These are phyloP conservation scores for Cochlearia excelsa DNA, from an alignment of 345 rosid genomes.

Conservation along the genomic window DNA sequence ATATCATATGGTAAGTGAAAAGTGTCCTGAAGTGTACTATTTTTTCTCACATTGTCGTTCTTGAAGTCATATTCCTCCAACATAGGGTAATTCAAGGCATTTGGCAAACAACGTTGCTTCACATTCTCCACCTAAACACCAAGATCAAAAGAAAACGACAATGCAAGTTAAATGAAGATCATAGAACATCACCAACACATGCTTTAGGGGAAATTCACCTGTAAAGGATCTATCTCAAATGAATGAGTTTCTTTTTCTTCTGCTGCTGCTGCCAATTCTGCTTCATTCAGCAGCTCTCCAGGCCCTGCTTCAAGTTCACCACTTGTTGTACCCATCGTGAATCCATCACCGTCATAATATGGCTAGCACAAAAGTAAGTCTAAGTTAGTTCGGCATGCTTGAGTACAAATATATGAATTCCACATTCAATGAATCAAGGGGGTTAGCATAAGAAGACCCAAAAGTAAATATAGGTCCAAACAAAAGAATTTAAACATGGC, in stretches of 20 bases:
- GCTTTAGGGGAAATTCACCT: conserved; percentile 39
- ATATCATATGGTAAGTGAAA: conserved; percentile 16
- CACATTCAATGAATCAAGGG: conserved; percentile 15
- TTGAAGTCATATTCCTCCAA: conserved; percentile 95
- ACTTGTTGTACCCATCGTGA: conserved; percentile 60
- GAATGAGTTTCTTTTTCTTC: conserved; percentile 94
- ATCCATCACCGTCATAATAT: conserved; percentile 53
- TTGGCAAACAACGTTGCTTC: conserved; percentile 94
- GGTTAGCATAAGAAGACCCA: neutral
- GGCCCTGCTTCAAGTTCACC: conserved; percentile 68
- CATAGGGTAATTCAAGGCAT: conserved; percentile 96
- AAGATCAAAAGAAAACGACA: conserved; percentile 18
- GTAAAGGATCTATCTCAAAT: conserved; percentile 85
- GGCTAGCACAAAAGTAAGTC: conserved; percentile 35
- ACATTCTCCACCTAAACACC: conserved; percentile 84
- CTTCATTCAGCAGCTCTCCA: conserved; percentile 72
- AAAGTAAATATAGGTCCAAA: conserved; percentile 2
- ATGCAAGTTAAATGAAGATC: conserved; percentile 4
- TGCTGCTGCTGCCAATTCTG: conserved; percentile 87
- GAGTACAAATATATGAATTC: conserved; percentile 8
- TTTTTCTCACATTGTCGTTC: conserved; percentile 74
- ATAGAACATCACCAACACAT: neutral
- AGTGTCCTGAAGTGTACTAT: neutral
- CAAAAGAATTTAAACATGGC: neutral
- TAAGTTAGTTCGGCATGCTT: conserved; percentile 12